A percentile compares a stretch with the other conserved stretches of the same genome.
These are phyloP conservation scores for Leccinum solheimii DNA, from an alignment of 1,284 basidiomycete genomes.

Conservation along the genomic window DNA sequence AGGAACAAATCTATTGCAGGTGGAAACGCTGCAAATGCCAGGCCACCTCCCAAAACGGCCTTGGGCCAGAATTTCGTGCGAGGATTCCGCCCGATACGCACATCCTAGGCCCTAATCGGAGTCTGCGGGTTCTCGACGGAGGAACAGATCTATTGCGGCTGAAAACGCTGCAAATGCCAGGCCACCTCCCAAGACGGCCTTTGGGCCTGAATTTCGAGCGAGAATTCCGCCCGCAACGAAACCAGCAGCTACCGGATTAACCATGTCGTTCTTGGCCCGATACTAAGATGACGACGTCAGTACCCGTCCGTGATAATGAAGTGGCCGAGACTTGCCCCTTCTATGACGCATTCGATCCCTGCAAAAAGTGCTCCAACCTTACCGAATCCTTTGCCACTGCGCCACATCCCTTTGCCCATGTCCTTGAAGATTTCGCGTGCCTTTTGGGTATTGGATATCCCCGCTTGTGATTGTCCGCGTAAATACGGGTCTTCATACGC, in stretches of 20 bases:
- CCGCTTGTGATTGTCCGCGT: conserved; percentile 62
- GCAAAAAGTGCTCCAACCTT: conserved; percentile 94
- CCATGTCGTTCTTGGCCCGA: conserved; percentile 93
- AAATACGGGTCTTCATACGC: conserved; percentile 93
- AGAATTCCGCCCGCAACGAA: conserved; percentile 80
- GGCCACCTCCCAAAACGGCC: conserved; percentile 78
- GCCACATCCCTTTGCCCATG: conserved; percentile 93
- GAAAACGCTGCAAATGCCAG: conserved; percentile 91
- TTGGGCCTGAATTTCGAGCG: conserved; percentile 82
- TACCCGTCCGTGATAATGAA: background rate
- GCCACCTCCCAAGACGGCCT: conserved; percentile 80
- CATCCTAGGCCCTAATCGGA: background rate
- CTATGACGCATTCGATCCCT: conserved; percentile 94
- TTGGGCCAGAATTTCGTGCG: conserved; percentile 39
- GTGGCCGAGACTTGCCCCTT: conserved; percentile 70
- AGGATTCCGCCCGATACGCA: background rate
- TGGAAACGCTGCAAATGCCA: conserved; percentile 91
- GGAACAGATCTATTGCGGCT: conserved; percentile 82
- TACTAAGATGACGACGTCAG: conserved; percentile 57
- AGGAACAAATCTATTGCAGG: conserved; percentile 86
- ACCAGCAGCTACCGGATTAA: conserved; percentile 74
- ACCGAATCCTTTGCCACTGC: conserved; percentile 88
- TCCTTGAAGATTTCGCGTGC: conserved; percentile 89
- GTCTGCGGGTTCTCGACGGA: conserved; percentile 81
- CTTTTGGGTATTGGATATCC: conserved; percentile 70